These are phyloP conservation scores for Aspergillus sp. DNA, from an alignment of 2,329 filamentous ascomycete genomes.

Conservation along the genomic window DNA sequence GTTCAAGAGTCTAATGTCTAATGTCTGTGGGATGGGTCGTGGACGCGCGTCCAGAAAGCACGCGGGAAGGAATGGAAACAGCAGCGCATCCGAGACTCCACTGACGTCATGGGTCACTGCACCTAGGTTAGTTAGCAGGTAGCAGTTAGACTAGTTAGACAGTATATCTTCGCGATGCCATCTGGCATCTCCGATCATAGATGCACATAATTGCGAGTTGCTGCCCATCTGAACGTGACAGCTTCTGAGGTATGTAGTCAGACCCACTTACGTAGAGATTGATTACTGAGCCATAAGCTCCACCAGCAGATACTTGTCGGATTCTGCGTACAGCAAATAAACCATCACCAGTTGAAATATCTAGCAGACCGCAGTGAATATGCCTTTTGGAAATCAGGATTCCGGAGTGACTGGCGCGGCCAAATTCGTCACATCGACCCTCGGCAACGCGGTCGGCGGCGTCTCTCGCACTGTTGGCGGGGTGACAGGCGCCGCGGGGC, in stretches of 20 bases:
- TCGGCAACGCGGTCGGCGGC: conserved; percentile 59
- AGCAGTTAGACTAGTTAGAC: neutral
- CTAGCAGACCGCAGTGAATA: neutral
- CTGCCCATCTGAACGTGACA: neutral
- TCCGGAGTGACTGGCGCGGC: conserved; percentile 54
- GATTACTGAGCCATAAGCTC: neutral
- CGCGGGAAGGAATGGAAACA: neutral
- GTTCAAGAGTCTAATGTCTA: too few relatives aligned
- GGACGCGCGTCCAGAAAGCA: neutral
- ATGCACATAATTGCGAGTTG: neutral
- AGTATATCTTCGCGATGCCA: too few relatives aligned
- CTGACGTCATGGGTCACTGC: neutral
- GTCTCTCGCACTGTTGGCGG: conserved; percentile 56
- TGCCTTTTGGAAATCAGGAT: conserved; percentile 27
- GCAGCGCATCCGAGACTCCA: neutral
- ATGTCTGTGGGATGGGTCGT: neutral
- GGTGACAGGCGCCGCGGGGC: conserved; percentile 58
- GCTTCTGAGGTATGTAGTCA: neutral
- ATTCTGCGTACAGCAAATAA: neutral
- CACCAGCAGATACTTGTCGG: neutral
- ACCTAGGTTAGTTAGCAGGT: neutral
- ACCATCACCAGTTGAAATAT: neutral
- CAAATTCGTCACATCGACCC: conserved; percentile 58
- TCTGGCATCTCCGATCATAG: neutral
- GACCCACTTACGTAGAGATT: neutral